Base-by-base conservation (phyloP, 345 rosid genomes). In the Abelmoschus esculentus region DNA sequence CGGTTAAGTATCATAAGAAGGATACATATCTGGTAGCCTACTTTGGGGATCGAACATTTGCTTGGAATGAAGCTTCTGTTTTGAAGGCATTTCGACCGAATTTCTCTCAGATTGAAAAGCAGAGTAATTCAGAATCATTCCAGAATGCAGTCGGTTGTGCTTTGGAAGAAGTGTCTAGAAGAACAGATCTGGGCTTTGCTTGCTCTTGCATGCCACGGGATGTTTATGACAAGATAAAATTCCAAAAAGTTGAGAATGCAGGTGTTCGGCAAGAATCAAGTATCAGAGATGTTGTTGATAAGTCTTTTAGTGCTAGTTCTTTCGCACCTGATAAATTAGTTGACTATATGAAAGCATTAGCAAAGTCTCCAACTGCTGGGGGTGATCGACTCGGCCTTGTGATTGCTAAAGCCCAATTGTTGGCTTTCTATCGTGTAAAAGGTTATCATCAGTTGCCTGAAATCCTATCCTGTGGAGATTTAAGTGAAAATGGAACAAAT, bases 41-140 rank as follows among this genome's bases (percentile, higher is more conserved):
- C 78, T 89, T 89, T 78, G 91, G 95, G 17, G 95, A 89, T 77
- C 76, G 83, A 57, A 83, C 95, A 50, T 89, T 89, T 86, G 89
- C 95, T 10, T 89, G 95, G 95, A 84, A 83, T 73, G 89, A 86
- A 67, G 78, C 83, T 56, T 78, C 85, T 67, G 57, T 80, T 58
- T 77, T 89, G 65, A 89, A 85, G 80, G 85, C 85, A 70, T 89
- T 89, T 70, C 76, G 78, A 72, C 58, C 83, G 10, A 81, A 86
- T 74, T 89, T 85, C 76, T 74, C 88, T 36, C 81, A 74, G 61
- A 77, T 76, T 60, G 86, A 80, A 73, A 89, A 83, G 80, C 89
- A 86, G 50, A 82, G 86, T 77, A 86, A 63, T 54, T 78, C 81
- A 14, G 91, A 89, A 68, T 38, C 77, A 17, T 86, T 89, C 52